A percentile compares a stretch with the other conserved stretches of the same genome.
Evolutionary conservation across 2,329 filamentous ascomycete genomes (phyloP).

Genomic region (Xylaria digitata): DNA sequence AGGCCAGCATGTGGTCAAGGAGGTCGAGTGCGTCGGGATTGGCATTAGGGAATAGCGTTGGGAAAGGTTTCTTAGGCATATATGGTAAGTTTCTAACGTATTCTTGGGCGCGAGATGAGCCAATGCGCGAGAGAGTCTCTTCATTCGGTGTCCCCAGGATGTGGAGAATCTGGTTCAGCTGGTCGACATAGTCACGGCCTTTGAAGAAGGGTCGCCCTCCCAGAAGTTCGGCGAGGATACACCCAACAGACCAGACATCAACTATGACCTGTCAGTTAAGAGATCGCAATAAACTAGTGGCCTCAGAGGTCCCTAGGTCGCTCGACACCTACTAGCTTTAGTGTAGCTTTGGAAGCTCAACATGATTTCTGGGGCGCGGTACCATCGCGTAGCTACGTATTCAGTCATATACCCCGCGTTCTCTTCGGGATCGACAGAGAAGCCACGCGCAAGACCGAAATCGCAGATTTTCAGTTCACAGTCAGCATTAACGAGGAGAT

Average conservation of each 20-base stretch:
- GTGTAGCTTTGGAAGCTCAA: constrained; percentile 99
- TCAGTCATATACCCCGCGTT: constrained; percentile 99
- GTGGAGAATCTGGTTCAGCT: constrained; percentile 98
- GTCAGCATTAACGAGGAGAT: constrained; percentile 96
- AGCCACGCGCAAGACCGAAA: constrained; percentile 95
- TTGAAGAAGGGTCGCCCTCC: constrained; percentile 99
- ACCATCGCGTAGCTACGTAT: constrained; percentile 98
- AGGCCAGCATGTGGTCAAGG: constrained; percentile 96
- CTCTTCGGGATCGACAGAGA: constrained; percentile 96
- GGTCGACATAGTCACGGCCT: constrained; percentile 98
- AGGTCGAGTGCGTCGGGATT: constrained; percentile 97
- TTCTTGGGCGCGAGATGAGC: constrained; percentile 94
- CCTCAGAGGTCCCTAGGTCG: not conserved
- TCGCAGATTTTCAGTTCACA: constrained; percentile 99
- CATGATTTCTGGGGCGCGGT: constrained; percentile 96
- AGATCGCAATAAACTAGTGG: not conserved
- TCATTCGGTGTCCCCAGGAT: constrained; percentile 97
- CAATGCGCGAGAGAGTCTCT: constrained; percentile 92
- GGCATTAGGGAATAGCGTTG: constrained; percentile 87
- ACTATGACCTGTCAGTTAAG: constrained; percentile 64
- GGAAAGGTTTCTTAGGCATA: constrained; percentile 95
- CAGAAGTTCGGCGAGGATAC: constrained; percentile 94
- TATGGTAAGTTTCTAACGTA: constrained; percentile 96
- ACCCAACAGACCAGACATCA: constrained; percentile 99
- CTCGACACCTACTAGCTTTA: constrained; percentile 90